Base-by-base conservation (phyloP, 352 stramenopile genomes). In the Pythium sukuiense region DNA sequence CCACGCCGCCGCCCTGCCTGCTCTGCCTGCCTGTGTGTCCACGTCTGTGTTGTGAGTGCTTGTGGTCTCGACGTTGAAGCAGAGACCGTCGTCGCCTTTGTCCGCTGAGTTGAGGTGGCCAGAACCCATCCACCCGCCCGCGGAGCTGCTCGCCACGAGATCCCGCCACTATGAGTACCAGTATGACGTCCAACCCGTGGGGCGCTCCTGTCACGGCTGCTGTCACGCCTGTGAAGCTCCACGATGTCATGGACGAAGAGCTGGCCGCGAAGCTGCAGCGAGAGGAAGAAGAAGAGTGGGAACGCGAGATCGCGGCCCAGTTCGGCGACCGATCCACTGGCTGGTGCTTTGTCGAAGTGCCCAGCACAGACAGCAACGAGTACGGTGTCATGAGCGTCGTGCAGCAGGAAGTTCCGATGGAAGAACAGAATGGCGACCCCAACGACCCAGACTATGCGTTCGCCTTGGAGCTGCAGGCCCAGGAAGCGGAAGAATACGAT, bases 301-400 rank as follows among this genome's bases (percentile, higher is more conserved):
- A 89, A 64, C 68, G 71, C 27, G 80, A 89, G 61, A 83, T 90
- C 57, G 76, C 80, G 9, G 80, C 79, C 0, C 82, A 81, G 50
- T 90, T 90, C 45, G 82, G 80, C 5, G 79, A 86, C 45, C 78
- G 80, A 52, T 9, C 37, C 43, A 71, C n/a, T 0, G 82, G 79
- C 55, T 90, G 80, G 80, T 90, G 82, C 55, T 90, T 90, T 60
- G 80, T 90, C 65, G 82, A 90, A 65, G 82, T 90, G 18, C 80
- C 82, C n/a, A 86, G 78, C 61, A 60, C 72, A 2, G 78, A 73
- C 59, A 63, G 61, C 63, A 53, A 16, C 41, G 71, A 83, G 33
- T 76, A 76, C 55, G 82, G 82, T 63, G 80, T 85, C 67, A 90
- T 90, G 82, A 89, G 80, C 59, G 80, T 89, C 63, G 74, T 89